Evolutionary conservation across 1,284 basidiomycete species (phyloP).

Genomic region (Fomitopsis palustris): DNA sequence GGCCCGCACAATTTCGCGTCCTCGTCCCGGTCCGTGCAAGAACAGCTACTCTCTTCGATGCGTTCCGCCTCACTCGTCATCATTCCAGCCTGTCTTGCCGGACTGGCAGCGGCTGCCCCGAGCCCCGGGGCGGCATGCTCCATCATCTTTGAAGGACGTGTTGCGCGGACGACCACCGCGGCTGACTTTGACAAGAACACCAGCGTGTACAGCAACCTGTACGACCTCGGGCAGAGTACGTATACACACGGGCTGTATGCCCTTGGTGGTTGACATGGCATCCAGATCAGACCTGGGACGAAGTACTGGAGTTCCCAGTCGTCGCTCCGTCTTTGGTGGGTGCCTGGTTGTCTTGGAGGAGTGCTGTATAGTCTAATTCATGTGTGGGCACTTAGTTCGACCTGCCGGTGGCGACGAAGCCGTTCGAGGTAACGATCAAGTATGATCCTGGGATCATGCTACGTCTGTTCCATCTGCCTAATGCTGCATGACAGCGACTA

Average conservation of each 20-base stretch:
- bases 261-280: not conserved
- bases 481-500: not conserved
- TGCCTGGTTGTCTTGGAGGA: not conserved
- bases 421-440: constrained; percentile 1
- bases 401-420: not conserved
- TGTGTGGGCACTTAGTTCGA: not conserved
- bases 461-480: not conserved
- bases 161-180: not conserved
- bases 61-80: not conserved
- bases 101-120: not conserved
- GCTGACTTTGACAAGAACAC: not conserved
- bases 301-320: not conserved
- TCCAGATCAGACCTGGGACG: not conserved
- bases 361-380: not conserved
- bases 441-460: not conserved
- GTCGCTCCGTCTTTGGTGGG: not conserved
- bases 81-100: not conserved
- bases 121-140: constrained; percentile 1
- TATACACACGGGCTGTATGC: no score
- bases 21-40: not conserved
- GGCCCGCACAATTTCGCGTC: not conserved
- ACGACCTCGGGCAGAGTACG: constrained; percentile 1
- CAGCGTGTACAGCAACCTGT: not conserved
- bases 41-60: not conserved
- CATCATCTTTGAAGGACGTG: not conserved